Conservation (phyloP, 2,329 filamentous ascomycete species). For the Chrysoporthe puriensis region DNA sequence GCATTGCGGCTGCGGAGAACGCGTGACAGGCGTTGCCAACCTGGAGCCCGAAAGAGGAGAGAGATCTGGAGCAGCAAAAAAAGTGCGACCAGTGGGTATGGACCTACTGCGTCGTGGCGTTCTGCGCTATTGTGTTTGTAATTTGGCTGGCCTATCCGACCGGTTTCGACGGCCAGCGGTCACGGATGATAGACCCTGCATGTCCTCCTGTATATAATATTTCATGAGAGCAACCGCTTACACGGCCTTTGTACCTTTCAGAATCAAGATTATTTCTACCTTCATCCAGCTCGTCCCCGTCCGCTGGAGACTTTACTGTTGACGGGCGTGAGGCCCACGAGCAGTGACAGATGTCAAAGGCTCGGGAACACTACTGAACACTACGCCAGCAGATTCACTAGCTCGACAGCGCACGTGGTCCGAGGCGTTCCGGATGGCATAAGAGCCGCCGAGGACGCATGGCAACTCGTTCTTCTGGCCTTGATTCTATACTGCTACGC, state of each 20-base stretch:
- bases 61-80: neutral
- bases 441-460: too few relatives aligned
- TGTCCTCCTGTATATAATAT: conserved; percentile 1
- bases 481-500: too few relatives aligned
- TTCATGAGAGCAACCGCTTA: neutral
- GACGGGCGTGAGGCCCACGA: neutral
- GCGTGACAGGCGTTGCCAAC: neutral
- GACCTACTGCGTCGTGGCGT: neutral
- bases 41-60: neutral
- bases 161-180: conserved; percentile 7
- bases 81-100: neutral
- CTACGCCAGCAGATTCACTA: too few relatives aligned
- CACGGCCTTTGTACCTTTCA: neutral
- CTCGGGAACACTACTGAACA: too few relatives aligned
- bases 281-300: neutral
- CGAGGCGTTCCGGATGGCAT: too few relatives aligned
- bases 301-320: neutral
- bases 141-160: conserved; percentile 4
- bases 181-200: neutral
- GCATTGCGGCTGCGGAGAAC: neutral
- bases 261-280: conserved; percentile 1
- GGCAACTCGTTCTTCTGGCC: too few relatives aligned
- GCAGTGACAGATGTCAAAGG: too few relatives aligned
- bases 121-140: neutral
- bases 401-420: too few relatives aligned